Evolutionary conservation across 352 stramenopile species (phyloP).

Genomic region (Globisporangium apiculatum): DNA sequence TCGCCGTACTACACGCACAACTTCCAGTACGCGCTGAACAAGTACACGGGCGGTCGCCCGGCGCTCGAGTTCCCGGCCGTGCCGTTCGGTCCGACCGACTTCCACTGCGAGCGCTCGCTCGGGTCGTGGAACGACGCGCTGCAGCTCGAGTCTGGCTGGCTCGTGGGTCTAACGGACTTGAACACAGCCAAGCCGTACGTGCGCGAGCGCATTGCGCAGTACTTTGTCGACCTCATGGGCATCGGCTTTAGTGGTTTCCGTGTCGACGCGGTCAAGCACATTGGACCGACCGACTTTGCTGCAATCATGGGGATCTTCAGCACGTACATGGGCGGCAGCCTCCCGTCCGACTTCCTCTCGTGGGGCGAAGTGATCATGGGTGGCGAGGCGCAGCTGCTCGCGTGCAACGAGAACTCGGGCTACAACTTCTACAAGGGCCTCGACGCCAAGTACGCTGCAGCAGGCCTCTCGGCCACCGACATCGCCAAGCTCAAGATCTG

Average conservation of each 20-base stretch:
- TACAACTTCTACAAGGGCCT: constrained; percentile 66
- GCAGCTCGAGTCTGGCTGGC: constrained; percentile 37
- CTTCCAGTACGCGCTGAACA: constrained; percentile 31
- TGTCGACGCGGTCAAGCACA: constrained; percentile 63
- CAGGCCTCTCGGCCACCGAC: constrained; percentile 40
- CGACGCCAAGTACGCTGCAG: constrained; percentile 30
- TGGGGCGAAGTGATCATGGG: constrained; percentile 48
- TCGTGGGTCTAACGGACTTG: constrained; percentile 34
- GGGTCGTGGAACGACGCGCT: constrained; percentile 30
- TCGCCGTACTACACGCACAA: constrained; percentile 46
- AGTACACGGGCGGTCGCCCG: constrained; percentile 33
- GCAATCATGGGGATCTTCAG: constrained; percentile 45
- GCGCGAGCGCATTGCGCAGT: constrained; percentile 57
- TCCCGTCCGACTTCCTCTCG: constrained; percentile 52
- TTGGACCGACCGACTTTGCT: constrained; percentile 36
- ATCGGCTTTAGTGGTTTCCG: constrained; percentile 66
- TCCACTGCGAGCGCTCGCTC: constrained; percentile 48
- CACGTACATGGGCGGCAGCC: constrained; percentile 48
- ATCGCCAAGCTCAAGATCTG: constrained; percentile 75
- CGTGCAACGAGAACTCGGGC: constrained; percentile 40
- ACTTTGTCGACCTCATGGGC: constrained; percentile 62
- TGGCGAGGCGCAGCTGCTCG: constrained; percentile 30
- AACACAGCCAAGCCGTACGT: constrained; percentile 56
- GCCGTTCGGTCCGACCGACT: constrained; percentile 46
- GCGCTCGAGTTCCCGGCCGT: constrained; percentile 55